phyloP scores from a whole-genome alignment of 306 rosid species.

The Begonia loranthoides region DNA sequence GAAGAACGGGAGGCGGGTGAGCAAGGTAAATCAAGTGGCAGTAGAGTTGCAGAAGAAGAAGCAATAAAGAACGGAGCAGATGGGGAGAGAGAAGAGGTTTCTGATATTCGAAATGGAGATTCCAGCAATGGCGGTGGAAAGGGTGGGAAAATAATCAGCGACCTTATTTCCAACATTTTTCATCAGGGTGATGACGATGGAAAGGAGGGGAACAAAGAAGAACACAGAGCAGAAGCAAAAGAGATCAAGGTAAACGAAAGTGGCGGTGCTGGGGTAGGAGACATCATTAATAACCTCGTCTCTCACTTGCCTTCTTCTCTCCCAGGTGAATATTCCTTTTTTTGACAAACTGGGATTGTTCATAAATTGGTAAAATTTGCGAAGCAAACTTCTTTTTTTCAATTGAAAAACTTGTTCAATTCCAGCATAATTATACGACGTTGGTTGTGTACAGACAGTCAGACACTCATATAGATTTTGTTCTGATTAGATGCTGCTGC shows the following conservation, averaged over 20 bases:
- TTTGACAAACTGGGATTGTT: neutral
- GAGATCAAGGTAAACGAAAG: neutral
- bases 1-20: too few relatives aligned
- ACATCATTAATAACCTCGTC: slow-evolving; percentile 23
- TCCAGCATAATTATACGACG: too few relatives aligned
- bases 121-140: neutral
- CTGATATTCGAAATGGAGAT: slow-evolving; percentile 3
- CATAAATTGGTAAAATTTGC: neutral
- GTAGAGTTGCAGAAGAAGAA: too few relatives aligned
- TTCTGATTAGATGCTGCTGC: slow-evolving; percentile 22
- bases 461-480: neutral
- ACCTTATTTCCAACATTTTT: slow-evolving; percentile 16
- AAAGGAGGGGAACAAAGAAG: neutral
- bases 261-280: slow-evolving; percentile 9
- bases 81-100: neutral
- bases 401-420: too few relatives aligned
- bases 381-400: neutral
- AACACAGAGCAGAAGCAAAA: slow-evolving; percentile 1
- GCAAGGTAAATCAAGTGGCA: too few relatives aligned
- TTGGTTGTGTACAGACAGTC: neutral
- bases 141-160: slow-evolving; percentile 3
- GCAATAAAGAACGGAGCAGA: slow-evolving; percentile 2
- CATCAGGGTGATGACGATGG: slow-evolving; percentile 1
- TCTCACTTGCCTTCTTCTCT: slow-evolving; percentile 34
- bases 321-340: slow-evolving; percentile 16